phyloP scores from a whole-genome alignment of 2,329 filamentous ascomycete species.

The Phoma sp. region DNA sequence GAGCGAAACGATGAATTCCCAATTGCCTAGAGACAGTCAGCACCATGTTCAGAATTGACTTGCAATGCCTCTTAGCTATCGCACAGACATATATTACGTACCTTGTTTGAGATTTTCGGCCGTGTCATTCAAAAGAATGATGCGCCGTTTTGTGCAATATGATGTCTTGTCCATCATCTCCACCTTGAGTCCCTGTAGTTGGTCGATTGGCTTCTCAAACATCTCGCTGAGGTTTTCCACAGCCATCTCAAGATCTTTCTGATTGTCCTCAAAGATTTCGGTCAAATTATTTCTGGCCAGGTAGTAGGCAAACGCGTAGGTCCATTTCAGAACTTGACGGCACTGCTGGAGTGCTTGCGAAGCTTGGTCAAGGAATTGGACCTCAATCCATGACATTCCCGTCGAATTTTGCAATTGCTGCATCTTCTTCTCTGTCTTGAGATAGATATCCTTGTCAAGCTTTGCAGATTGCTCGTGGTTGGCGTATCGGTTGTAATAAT shows the following conservation, averaged over 20 bases:
- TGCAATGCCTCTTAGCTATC: not conserved
- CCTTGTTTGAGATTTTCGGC: conserved; percentile 89
- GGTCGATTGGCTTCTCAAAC: conserved; percentile 95
- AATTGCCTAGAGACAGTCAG: conserved; percentile 34
- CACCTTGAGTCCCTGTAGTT: conserved; percentile 85
- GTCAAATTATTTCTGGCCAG: conserved; percentile 94
- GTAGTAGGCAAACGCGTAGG: conserved; percentile 98
- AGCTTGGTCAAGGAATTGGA: conserved; percentile 93
- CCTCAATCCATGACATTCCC: conserved; percentile 98
- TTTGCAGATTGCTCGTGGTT: conserved; percentile 98
- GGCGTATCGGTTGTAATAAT: conserved; percentile 99
- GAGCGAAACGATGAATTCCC: conserved; percentile 41
- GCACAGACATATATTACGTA: conserved; percentile 53
- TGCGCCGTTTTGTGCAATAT: conserved; percentile 90
- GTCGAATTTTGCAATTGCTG: conserved; percentile 90
- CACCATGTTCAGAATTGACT: not conserved
- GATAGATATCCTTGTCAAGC: conserved; percentile 92
- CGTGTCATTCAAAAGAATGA: conserved; percentile 90
- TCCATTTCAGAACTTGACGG: conserved; percentile 99
- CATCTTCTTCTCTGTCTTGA: conserved; percentile 99
- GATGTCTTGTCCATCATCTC: conserved; percentile 99
- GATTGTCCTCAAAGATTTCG: conserved; percentile 98
- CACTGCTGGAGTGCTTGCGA: conserved; percentile 94
- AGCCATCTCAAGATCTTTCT: conserved; percentile 96
- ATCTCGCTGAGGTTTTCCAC: conserved; percentile 97